phyloP scores from a whole-genome alignment of 116 monocot genomes.

The Zostera marina region DNA sequence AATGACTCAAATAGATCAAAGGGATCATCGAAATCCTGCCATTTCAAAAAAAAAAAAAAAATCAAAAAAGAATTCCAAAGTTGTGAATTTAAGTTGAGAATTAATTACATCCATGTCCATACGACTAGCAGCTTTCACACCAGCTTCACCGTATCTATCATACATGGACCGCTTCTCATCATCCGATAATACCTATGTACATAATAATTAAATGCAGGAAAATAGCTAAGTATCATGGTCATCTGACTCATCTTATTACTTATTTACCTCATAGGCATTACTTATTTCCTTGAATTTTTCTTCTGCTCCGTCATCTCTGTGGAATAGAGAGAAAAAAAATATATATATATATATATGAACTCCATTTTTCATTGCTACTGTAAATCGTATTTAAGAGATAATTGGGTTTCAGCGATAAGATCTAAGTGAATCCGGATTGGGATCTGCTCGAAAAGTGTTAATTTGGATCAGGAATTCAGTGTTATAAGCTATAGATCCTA shows the following conservation, averaged over 20 bases:
- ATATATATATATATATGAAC: too few species aligned
- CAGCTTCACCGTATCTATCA: constrained; percentile 93
- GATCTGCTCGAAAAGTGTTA: too few species aligned
- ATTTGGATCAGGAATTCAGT: too few species aligned
- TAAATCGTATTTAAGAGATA: too few species aligned
- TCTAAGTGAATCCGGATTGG: too few species aligned
- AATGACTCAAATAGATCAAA: constrained; percentile 90
- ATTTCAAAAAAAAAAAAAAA: background rate
- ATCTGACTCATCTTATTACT: too few species aligned
- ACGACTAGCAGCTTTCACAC: constrained; percentile 73
- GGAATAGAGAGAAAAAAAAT: constrained; percentile 2
- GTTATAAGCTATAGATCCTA: too few species aligned
- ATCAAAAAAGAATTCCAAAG: background rate
- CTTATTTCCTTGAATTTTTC: constrained; percentile 96
- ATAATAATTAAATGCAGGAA: constrained; percentile 1
- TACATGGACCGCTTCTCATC: constrained; percentile 85
- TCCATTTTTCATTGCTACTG: too few species aligned
- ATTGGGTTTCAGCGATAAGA: too few species aligned
- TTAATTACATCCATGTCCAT: constrained; percentile 79
- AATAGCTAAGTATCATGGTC: background rate
- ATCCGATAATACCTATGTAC: constrained; percentile 80
- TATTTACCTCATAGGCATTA: constrained; percentile 92
- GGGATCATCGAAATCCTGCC: constrained; percentile 90
- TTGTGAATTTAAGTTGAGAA: background rate
- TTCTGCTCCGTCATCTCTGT: constrained; percentile 85